Evolutionary conservation across 352 stramenopile genomes (phyloP).

Genomic region (Phytophthora citricola): DNA sequence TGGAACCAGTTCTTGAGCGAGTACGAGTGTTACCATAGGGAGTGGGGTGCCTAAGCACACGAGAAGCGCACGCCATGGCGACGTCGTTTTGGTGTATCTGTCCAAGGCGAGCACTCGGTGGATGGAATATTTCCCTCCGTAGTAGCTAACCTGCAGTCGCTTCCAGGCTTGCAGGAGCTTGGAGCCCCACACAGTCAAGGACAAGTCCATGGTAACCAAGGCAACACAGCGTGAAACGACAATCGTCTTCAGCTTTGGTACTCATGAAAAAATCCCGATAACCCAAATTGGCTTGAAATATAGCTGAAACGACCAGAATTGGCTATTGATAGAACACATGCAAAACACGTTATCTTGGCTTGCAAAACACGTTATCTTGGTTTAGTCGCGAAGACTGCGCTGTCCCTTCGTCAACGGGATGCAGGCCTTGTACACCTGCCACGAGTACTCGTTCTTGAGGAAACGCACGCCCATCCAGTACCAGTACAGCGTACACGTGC

Average conservation of each 20-base stretch:
- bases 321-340: background rate
- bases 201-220: background rate
- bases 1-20: conserved; percentile 1
- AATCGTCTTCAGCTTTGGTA: background rate
- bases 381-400: background rate
- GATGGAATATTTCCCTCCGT: conserved; percentile 2
- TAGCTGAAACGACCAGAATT: too few species aligned
- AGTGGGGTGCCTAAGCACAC: background rate
- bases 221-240: background rate
- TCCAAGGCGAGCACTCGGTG: background rate
- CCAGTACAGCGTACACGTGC: background rate
- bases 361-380: background rate
- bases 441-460: background rate
- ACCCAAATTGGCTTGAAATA: too few species aligned
- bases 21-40: conserved; percentile 2
- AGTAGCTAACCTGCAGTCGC: background rate
- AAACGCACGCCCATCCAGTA: conserved; percentile 4
- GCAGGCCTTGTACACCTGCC: background rate
- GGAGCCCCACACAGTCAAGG: background rate
- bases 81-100: background rate
- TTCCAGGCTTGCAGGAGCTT: conserved; percentile 1
- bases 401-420: background rate
- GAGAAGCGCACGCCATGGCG: background rate
- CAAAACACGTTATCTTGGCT: too few species aligned
- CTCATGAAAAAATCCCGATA: background rate